These are phyloP conservation scores for Eucalyptus erythrocorys DNA, from an alignment of 345 rosid species.

Conservation along the genomic window DNA sequence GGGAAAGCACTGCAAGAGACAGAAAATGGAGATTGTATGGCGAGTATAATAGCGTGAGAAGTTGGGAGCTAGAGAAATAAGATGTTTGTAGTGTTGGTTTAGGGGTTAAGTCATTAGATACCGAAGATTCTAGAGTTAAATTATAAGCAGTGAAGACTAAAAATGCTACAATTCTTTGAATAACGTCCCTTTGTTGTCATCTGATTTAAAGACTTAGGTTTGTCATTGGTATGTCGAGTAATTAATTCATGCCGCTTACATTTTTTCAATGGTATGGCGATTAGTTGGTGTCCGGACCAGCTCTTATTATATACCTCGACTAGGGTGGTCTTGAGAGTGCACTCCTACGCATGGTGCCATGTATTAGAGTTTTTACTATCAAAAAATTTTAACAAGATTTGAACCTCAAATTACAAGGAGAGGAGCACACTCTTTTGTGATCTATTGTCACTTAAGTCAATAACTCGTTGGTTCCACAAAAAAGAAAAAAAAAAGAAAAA, in stretches of 20 bases:
- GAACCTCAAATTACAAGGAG: neutral
- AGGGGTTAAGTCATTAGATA: neutral
- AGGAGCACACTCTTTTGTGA: neutral
- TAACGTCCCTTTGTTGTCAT: neutral
- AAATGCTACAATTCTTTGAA: neutral
- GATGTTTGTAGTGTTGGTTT: neutral
- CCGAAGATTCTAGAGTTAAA: neutral
- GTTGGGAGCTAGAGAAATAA: neutral
- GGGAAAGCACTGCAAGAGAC: neutral
- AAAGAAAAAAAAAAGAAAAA: too few relatives aligned
- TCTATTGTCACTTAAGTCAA: neutral
- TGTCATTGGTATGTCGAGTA: too few relatives aligned
- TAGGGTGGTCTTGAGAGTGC: neutral
- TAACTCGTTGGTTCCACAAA: neutral
- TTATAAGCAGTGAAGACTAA: neutral
- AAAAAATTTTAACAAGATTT: neutral
- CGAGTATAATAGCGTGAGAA: neutral
- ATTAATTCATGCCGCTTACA: too few relatives aligned
- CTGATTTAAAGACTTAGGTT: neutral
- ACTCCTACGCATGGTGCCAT: accelerated
- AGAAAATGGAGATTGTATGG: neutral
- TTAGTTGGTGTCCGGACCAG: neutral
- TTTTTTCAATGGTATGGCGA: neutral
- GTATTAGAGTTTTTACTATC: neutral
- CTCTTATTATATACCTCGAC: neutral